phyloP scores from a whole-genome alignment of 371 early-diverging fungal genomes.

The Catenaria anguillulae region DNA sequence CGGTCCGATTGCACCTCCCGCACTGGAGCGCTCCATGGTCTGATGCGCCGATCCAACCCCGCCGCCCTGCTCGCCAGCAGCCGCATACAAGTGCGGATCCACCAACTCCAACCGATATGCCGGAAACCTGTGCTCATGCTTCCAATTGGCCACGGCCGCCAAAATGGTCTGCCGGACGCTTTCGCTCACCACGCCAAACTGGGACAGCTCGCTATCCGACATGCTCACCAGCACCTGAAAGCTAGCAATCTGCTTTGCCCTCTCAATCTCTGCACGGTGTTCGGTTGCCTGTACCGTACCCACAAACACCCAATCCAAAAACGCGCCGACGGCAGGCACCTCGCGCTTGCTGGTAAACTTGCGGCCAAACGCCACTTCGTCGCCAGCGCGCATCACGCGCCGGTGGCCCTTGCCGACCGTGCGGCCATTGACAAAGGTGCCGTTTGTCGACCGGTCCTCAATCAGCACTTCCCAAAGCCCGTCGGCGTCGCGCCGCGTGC shows the following conservation, averaged over 20 bases:
- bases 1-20: too few species aligned
- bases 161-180: neutral
- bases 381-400: neutral
- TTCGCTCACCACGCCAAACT: neutral
- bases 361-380: neutral
- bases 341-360: neutral
- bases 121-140: conserved; percentile 6
- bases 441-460: conserved; percentile 5
- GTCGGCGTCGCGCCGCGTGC: neutral
- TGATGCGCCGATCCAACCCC: too few species aligned
- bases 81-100: conserved; percentile 1
- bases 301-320: conserved; percentile 3
- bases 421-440: conserved; percentile 2
- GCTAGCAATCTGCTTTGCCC: neutral
- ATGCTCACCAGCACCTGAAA: conserved; percentile 1
- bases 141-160: neutral
- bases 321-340: neutral
- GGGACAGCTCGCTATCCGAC: neutral
- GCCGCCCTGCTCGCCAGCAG: neutral
- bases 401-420: conserved; percentile 4
- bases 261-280: neutral
- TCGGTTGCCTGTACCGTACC: neutral
- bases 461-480: conserved; percentile 5
- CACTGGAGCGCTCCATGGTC: too few species aligned
- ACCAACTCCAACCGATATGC: neutral